phyloP scores from a whole-genome alignment of 2,329 filamentous ascomycete genomes.

The Fonsecaea monophora region DNA sequence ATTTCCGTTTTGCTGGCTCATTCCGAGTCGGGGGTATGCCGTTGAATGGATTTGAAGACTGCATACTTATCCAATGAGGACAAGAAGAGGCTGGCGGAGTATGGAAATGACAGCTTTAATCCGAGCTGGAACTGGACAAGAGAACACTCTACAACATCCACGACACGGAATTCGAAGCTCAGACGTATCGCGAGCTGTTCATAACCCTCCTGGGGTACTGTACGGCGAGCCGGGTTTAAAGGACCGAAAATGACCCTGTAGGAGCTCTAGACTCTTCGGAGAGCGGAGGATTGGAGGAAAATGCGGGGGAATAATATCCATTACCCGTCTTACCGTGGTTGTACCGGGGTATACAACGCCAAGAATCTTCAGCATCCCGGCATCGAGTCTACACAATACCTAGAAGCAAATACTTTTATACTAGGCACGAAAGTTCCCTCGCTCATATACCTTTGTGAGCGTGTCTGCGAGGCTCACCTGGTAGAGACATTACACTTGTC shows the following conservation, averaged over 20 bases:
- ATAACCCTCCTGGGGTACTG: neutral
- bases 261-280: neutral
- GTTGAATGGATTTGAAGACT: neutral
- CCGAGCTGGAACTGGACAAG: neutral
- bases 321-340: neutral
- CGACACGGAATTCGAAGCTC: neutral
- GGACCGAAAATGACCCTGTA: too few species aligned
- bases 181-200: neutral
- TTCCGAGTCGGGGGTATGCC: slow-evolving; percentile 1
- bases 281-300: neutral
- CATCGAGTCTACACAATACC: neutral
- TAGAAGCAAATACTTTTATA: neutral
- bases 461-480: too few species aligned
- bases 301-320: neutral
- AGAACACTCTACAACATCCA: neutral
- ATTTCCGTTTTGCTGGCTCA: slow-evolving; percentile 6
- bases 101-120: neutral
- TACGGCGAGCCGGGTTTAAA: neutral
- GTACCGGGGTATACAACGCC: neutral
- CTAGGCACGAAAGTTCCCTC: too few species aligned
- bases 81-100: neutral
- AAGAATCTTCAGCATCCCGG: neutral
- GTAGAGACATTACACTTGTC: too few species aligned
- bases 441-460: too few species aligned
- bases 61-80: neutral